Base-by-base conservation (phyloP, 352 stramenopile species). In the Saprolegnia parasitica region DNA sequence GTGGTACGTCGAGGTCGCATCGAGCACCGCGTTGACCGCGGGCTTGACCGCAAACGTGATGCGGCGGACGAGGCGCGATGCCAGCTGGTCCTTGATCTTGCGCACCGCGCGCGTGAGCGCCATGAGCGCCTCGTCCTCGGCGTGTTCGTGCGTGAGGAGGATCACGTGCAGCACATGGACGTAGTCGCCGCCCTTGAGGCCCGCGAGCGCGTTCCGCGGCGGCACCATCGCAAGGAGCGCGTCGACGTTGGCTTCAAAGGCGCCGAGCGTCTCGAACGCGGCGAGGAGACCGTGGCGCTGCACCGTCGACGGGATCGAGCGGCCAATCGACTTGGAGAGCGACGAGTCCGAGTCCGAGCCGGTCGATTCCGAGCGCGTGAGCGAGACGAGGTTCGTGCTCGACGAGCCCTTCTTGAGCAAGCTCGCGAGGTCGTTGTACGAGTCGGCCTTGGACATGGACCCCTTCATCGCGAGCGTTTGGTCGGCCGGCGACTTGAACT, bases 91-190 rank as follows among this genome's bases (percentile, higher is more conserved):
- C 39, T 83, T 77, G 65, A 88, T 71, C 15, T 80, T 78, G 70
- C 87, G 88, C 21, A 95, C 81, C 68, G 88, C 90, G 5, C 60
- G 40, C 70, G 93, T 78, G 16, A 77, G 77, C 11, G 84, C 56
- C 68, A 84, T 73, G 23, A 95, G 63, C 20, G 93, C 76, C 39
- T 72, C 71, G 8, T 58, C 64, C 73, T 94, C 84, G 18, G 89
- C 75, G 4, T 74, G 78, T 57, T 80, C 76, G 65, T 95, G 83
- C 24, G 93, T 80, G 32, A 93, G 67, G 60, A 95, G 58, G 46
- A 93, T 81, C 9, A 93, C 75, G 74, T 95, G 87, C 10, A 95
- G 74, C n/a, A 95, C 87, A 68, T 95, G 92, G 56, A 93, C 82
- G 0, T 84, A 83, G 35, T 82, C 71, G 56, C 85, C 74, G 73